A percentile compares a stretch with the other conserved stretches of the same genome.
These are phyloP conservation scores for Apophysomyces variabilis DNA, from an alignment of 371 early-diverging fungal species.

Conservation along the genomic window DNA sequence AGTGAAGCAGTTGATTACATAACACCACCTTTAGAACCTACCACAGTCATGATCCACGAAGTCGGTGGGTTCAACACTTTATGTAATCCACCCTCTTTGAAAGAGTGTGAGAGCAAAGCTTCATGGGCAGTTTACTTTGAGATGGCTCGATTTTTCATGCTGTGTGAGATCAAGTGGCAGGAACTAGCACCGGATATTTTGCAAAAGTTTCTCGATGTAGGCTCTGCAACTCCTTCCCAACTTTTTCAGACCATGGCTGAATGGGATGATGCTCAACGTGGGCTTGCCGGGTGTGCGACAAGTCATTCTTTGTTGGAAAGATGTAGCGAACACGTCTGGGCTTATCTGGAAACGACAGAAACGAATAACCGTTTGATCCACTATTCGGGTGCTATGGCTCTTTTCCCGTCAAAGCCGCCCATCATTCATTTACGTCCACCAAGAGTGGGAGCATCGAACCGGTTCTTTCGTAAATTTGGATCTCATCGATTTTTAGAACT, in stretches of 20 bases:
- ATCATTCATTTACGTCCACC: constrained; percentile 16
- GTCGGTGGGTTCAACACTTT: neutral
- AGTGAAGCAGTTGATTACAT: neutral
- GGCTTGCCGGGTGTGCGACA: neutral
- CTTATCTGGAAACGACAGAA: neutral
- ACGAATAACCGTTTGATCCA: neutral
- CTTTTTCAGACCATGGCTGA: neutral
- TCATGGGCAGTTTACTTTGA: constrained; percentile 9
- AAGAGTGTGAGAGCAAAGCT: neutral
- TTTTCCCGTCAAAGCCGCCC: constrained; percentile 8
- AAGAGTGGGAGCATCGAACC: constrained; percentile 17
- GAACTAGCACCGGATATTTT: neutral
- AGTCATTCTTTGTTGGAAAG: constrained; percentile 6
- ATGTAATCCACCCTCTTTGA: constrained; percentile 3
- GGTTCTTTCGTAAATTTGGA: constrained; percentile 26
- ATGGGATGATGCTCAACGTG: constrained; percentile 6
- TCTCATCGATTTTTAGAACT: constrained; percentile 25
- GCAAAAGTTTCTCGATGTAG: neutral
- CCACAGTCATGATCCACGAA: neutral
- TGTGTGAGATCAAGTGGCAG: neutral
- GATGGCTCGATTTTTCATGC: constrained; percentile 11
- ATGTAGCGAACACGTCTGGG: constrained; percentile 9
- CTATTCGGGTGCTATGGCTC: neutral
- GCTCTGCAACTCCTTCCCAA: neutral
- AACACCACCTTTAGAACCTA: neutral